These are phyloP conservation scores for Arthrinium phaeospermum DNA, from an alignment of 2,329 filamentous ascomycete genomes.

Conservation along the genomic window DNA sequence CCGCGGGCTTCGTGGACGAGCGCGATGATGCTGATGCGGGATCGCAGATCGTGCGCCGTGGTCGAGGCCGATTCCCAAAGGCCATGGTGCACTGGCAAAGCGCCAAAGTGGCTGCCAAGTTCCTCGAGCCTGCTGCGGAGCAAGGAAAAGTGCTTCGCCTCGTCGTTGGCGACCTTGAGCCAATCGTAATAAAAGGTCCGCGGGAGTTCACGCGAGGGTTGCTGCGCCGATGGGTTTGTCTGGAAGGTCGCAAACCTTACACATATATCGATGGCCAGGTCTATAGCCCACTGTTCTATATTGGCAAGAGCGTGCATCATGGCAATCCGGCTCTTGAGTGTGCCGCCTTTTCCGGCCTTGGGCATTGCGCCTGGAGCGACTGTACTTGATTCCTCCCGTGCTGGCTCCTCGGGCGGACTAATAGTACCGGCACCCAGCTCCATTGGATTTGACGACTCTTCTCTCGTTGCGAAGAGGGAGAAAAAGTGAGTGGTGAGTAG, in stretches of 20 bases:
- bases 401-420: slow-evolving; percentile 45
- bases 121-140: slow-evolving; percentile 51
- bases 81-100: slow-evolving; percentile 51
- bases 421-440: slow-evolving; percentile 45
- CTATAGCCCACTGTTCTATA: slow-evolving; percentile 55
- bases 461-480: slow-evolving; percentile 45
- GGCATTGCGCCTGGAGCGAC: slow-evolving; percentile 48
- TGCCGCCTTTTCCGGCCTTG: slow-evolving; percentile 47
- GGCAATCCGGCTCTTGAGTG: slow-evolving; percentile 48
- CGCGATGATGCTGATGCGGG: slow-evolving; percentile 52
- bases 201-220: slow-evolving; percentile 39
- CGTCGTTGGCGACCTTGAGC: slow-evolving; percentile 53
- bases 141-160: slow-evolving; percentile 54
- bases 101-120: slow-evolving; percentile 49
- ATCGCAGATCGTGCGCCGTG: slow-evolving; percentile 50
- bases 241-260: slow-evolving; percentile 51
- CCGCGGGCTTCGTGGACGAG: slow-evolving; percentile 54
- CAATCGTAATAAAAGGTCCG: slow-evolving; percentile 54
- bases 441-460: slow-evolving; percentile 47
- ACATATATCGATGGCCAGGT: slow-evolving; percentile 53
- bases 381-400: slow-evolving; percentile 45
- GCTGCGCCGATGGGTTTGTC: slow-evolving; percentile 34
- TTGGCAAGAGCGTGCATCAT: slow-evolving; percentile 55
- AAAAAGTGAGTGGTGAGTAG: slow-evolving; percentile 51
- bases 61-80: slow-evolving; percentile 50